These are phyloP conservation scores for Setaria italica DNA, from an alignment of 202 grass and related monocot genomes.

Conservation along the genomic window DNA sequence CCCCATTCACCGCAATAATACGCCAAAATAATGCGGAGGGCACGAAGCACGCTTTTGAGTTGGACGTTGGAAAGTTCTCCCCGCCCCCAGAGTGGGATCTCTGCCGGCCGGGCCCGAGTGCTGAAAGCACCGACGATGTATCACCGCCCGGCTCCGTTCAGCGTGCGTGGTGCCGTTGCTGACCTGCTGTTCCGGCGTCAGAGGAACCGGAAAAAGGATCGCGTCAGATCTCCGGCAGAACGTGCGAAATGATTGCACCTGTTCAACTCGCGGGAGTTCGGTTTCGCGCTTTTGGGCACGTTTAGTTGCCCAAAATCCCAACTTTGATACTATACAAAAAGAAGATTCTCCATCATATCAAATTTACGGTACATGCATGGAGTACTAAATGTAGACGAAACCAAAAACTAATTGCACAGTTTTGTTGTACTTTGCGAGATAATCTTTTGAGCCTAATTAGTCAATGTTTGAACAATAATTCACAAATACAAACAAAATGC, in stretches of 20 bases:
- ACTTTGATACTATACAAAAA: too few relatives aligned
- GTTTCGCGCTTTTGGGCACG: constrained; percentile 1
- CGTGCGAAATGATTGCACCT: constrained; percentile 38
- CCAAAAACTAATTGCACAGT: too few relatives aligned
- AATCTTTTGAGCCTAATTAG: too few relatives aligned
- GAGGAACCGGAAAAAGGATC: background rate
- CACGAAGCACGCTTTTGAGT: constrained; percentile 41
- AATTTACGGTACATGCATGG: too few relatives aligned
- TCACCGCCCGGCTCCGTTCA: background rate
- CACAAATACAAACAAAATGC: too few relatives aligned
- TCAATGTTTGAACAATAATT: too few relatives aligned
- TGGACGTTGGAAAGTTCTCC: constrained; percentile 35
- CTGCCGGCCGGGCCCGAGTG: constrained; percentile 17
- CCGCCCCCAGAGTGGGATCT: constrained; percentile 27
- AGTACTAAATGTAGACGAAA: too few relatives aligned
- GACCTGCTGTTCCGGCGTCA: constrained; percentile 28
- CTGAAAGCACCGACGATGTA: constrained; percentile 50
- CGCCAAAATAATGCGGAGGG: constrained; percentile 24
- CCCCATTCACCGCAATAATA: constrained; percentile 10
- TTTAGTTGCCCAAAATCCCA: too few relatives aligned
- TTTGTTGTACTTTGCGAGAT: too few relatives aligned
- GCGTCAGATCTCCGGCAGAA: constrained; percentile 17
- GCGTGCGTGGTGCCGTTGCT: too few relatives aligned
- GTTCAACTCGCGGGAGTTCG: constrained; percentile 22
- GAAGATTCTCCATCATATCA: too few relatives aligned